Base-by-base conservation (phyloP, 192 early-diverging fungal species). In the Funneliformis mosseae region DNA sequence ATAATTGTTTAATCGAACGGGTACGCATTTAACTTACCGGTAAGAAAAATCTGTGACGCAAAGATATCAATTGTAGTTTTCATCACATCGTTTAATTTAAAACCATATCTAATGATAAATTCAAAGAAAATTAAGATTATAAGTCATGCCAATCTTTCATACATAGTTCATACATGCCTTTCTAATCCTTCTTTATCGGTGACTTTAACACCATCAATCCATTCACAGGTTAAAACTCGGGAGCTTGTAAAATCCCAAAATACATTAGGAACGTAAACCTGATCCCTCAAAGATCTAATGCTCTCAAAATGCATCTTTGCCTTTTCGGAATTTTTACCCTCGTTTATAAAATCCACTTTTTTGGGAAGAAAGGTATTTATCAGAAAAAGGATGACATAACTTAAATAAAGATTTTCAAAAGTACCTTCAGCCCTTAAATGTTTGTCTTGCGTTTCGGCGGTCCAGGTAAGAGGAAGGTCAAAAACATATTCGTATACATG, bases 221-320 rank as follows among this genome's bases (percentile, higher is more conserved):
- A 98, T 81, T 98, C 97, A 16, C 92, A 90, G 0, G 94, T 92
- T 89, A 98, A 86, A 5, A 98, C 88, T 48, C 92, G 83, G 46
- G 86, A 86, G 0, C 91, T 84, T 8, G 94, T 95, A 59, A 83
- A 87, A 0, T 94, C 90, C 87, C 92, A 91, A 55, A 90, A 90
- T 42, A 97, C 90, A 50, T 87, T 89, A 8, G 97, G 97, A 5
- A 98, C 88, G 87, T 97, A 90, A 27, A 93, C 92, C 23, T 81
- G 72, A 14, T 82, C 62, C 7, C 81, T 71, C 39, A 96, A 81
- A 66, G 81, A 80, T 12, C 78, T 66, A 66, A 94, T 92, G 33
- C 84, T 75, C 43, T 85, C 85, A 0, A 88, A 77, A 39, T 90
- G 69, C 25, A 90, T 85, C 68, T 83, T 74, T 6, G 94, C 92